These are phyloP conservation scores for Xerocomus brunneocitrinus DNA, from an alignment of 768 basidiomycete species.

Conservation along the genomic window DNA sequence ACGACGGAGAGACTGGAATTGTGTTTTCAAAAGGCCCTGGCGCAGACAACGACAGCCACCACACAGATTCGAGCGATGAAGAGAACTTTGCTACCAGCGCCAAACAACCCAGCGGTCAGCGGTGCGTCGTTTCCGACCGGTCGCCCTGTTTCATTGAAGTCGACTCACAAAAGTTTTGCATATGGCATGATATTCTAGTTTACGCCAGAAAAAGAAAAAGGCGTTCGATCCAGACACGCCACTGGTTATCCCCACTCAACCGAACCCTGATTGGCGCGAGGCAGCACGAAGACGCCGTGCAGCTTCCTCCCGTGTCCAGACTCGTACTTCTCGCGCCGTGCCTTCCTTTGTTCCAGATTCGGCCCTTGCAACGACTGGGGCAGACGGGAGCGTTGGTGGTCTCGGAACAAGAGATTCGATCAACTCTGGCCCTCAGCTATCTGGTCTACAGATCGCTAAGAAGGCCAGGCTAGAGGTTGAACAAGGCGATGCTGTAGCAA, in stretches of 20 bases:
- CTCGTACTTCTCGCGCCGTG: constrained; percentile 4
- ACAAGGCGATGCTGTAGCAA: constrained; percentile 18
- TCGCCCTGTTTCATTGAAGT: constrained; percentile 37
- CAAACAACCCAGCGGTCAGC: constrained; percentile 71
- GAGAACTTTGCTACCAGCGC: constrained; percentile 73
- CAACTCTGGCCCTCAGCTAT: constrained; percentile 67
- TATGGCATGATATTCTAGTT: constrained; percentile 28
- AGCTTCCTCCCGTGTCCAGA: constrained; percentile 14
- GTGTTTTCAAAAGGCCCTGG: constrained; percentile 20
- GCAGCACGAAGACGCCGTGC: constrained; percentile 57
- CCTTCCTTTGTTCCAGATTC: constrained; percentile 63
- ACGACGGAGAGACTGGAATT: constrained; percentile 23
- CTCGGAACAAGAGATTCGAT: constrained; percentile 71
- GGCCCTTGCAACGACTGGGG: constrained; percentile 49
- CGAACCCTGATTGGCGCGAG: constrained; percentile 90
- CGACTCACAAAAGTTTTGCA: constrained; percentile 66
- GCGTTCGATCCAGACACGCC: constrained; percentile 45
- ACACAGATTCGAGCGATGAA: constrained; percentile 49
- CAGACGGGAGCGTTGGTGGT: constrained; percentile 73
- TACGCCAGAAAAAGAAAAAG: constrained; percentile 41
- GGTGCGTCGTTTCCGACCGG: constrained; percentile 57
- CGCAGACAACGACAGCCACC: constrained; percentile 24
- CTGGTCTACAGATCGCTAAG: constrained; percentile 58
- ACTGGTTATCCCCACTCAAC: constrained; percentile 78
- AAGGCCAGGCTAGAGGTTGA: constrained; percentile 30